Conservation (phyloP, 495 filamentous ascomycete genomes). For the Penicillium argentinense region DNA sequence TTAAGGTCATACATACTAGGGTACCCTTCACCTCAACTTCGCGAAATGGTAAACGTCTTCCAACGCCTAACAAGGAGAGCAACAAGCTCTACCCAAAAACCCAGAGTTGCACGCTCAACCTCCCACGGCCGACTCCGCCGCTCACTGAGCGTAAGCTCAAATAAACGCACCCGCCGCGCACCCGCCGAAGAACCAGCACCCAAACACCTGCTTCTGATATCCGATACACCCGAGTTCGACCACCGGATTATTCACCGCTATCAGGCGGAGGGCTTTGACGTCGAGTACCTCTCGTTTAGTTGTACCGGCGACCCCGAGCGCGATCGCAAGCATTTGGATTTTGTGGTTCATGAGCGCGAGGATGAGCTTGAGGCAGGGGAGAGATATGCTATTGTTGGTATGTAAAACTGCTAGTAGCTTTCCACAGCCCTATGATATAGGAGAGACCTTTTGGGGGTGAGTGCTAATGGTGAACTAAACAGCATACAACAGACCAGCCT, state of each 20-base stretch:
- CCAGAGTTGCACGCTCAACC: background rate
- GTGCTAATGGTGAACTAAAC: slow-evolving; percentile 1
- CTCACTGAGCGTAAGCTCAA: slow-evolving; percentile 7
- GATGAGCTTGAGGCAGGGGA: slow-evolving; percentile 46
- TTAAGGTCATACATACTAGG: no score
- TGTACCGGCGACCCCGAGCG: slow-evolving; percentile 40
- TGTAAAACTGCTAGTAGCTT: no score
- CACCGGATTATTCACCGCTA: slow-evolving; percentile 52
- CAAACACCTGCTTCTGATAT: slow-evolving; percentile 56
- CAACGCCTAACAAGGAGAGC: slow-evolving; percentile 20
- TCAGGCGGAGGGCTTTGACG: slow-evolving; percentile 63
- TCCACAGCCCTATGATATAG: no score
- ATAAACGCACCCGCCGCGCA: slow-evolving; percentile 9
- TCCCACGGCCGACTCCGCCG: background rate
- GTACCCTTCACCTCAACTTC: background rate
- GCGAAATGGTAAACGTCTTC: slow-evolving; percentile 28
- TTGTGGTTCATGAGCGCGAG: slow-evolving; percentile 45
- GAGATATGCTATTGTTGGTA: slow-evolving; percentile 49
- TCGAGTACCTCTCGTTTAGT: slow-evolving; percentile 57
- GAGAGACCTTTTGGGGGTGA: no score
- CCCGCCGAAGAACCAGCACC: slow-evolving; percentile 16
- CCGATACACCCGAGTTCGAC: slow-evolving; percentile 60
- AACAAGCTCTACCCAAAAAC: slow-evolving; percentile 8
- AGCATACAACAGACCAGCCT: slow-evolving; percentile 61
- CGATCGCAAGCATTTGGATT: slow-evolving; percentile 39